These are phyloP conservation scores for Tulasnella sp. DNA, from an alignment of 768 basidiomycete species.

Conservation along the genomic window DNA sequence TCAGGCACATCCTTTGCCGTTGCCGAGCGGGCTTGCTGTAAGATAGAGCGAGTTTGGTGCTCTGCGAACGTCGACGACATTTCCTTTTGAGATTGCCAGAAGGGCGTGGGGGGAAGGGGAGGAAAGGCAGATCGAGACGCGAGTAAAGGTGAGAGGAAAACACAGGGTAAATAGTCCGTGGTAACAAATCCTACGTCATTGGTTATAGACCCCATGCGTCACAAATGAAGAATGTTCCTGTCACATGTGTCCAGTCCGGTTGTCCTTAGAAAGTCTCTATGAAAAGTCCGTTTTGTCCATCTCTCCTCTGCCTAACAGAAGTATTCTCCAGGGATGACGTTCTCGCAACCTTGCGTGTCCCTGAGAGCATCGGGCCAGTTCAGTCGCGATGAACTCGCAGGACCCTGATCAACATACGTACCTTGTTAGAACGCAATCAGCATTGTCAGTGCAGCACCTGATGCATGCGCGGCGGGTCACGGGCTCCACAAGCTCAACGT, in stretches of 20 bases:
- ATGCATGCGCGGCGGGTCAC: conserved; percentile 11
- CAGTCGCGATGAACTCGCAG: neutral
- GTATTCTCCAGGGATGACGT: conserved; percentile 23
- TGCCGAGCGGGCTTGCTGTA: neutral
- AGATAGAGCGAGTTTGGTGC: conserved; percentile 16
- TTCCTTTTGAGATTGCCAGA: neutral
- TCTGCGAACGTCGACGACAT: conserved; percentile 10
- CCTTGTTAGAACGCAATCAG: conserved; percentile 19
- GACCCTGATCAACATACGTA: neutral
- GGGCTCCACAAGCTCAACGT: conserved; percentile 25
- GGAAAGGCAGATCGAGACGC: neutral
- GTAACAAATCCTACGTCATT: neutral
- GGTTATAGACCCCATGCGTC: neutral
- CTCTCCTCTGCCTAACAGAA: conserved; percentile 8
- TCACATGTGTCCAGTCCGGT: neutral
- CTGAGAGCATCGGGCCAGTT: neutral
- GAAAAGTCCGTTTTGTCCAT: neutral
- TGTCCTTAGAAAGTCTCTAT: neutral
- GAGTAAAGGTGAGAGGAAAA: neutral
- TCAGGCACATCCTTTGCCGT: neutral
- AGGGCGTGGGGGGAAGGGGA: neutral
- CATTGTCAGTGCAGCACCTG: conserved; percentile 21
- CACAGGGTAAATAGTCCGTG: neutral
- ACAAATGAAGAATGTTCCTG: neutral
- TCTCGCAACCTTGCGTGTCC: conserved; percentile 22